These are phyloP conservation scores for Xylaria flabelliformis DNA, from an alignment of 495 filamentous ascomycete genomes.

Conservation along the genomic window DNA sequence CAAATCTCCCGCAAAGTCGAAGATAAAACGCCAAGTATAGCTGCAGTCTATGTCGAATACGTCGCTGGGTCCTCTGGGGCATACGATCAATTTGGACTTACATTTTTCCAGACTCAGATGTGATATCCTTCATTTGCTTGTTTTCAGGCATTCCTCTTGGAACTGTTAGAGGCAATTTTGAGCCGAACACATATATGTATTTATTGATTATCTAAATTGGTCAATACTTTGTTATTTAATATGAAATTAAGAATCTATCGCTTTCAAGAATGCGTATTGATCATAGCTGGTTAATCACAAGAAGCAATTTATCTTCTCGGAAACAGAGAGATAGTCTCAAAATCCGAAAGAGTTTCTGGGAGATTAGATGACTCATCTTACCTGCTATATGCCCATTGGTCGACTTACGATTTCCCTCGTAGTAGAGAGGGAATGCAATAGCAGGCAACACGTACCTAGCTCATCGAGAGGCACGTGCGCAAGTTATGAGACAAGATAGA, in stretches of 20 bases:
- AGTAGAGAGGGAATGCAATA: background rate
- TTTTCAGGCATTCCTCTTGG: background rate
- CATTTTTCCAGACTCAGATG: background rate
- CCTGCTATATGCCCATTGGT: conserved; percentile 14
- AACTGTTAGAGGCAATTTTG: background rate
- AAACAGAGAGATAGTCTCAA: background rate
- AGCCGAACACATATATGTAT: background rate
- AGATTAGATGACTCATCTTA: background rate
- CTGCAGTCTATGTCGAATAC: background rate
- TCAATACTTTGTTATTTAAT: background rate
- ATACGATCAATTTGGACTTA: background rate
- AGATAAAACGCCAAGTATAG: background rate
- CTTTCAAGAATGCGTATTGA: too few relatives aligned
- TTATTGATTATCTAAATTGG: background rate
- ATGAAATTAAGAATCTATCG: background rate
- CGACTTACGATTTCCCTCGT: conserved; percentile 2
- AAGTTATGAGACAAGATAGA: conserved; percentile 5
- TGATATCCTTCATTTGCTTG: background rate
- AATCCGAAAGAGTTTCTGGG: background rate
- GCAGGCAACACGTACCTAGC: background rate
- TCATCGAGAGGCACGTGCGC: background rate
- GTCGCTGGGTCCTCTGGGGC: background rate
- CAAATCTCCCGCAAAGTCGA: background rate
- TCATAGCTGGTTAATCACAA: background rate
- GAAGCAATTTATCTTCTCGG: background rate